These are phyloP conservation scores for Macrocybe gigantea DNA, from an alignment of 768 basidiomycete species.

Conservation along the genomic window DNA sequence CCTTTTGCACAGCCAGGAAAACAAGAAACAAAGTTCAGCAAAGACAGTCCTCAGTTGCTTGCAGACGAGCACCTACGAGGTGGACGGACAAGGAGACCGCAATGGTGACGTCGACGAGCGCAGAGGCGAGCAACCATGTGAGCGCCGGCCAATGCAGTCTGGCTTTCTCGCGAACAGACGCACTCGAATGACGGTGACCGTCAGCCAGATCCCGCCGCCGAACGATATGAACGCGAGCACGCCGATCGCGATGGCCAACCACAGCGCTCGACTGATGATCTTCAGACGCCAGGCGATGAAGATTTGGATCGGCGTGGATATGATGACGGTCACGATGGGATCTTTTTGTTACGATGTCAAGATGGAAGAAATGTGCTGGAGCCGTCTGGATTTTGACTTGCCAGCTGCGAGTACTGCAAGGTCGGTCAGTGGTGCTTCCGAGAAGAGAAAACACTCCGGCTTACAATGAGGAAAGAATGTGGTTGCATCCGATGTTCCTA, in stretches of 20 bases:
- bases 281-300: constrained; percentile 40
- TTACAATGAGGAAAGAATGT: constrained; percentile 29
- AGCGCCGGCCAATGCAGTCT: constrained; percentile 38
- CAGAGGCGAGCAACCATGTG: constrained; percentile 38
- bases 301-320: constrained; percentile 41
- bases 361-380: too few relatives aligned
- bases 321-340: constrained; percentile 22
- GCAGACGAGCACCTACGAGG: constrained; percentile 21
- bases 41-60: neutral
- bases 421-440: neutral
- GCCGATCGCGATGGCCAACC: constrained; percentile 25
- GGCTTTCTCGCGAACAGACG: constrained; percentile 34
- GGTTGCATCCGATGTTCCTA: constrained; percentile 26
- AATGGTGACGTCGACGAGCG: constrained; percentile 34
- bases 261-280: constrained; percentile 31
- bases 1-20: constrained; percentile 1
- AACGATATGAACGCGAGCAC: constrained; percentile 29
- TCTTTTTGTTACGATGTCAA: constrained; percentile 1
- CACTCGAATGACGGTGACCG: constrained; percentile 24
- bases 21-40: too few relatives aligned
- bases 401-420: constrained; percentile 20
- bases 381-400: constrained; percentile 1
- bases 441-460: constrained; percentile 1
- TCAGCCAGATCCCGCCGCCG: constrained; percentile 39
- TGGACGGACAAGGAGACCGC: constrained; percentile 31